Evolutionary conservation across 257 asterid species (phyloP).

Genomic region (Przewalskia tangutica): DNA sequence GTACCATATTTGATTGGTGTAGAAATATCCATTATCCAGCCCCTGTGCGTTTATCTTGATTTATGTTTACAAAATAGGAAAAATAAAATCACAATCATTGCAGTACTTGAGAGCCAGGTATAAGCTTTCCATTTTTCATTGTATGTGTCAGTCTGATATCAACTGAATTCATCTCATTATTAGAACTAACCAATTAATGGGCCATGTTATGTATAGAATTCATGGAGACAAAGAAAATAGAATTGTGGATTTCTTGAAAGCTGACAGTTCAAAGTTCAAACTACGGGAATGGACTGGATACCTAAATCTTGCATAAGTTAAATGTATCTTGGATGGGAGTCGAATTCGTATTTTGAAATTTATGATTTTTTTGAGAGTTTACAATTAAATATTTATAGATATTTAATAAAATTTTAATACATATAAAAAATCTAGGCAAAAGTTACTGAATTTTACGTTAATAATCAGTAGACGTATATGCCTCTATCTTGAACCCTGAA

Average conservation of each 20-base stretch:
- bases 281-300: neutral
- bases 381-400: too few species aligned
- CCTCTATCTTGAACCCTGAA: neutral
- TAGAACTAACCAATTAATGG: neutral
- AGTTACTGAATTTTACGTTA: neutral
- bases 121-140: neutral
- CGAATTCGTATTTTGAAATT: neutral
- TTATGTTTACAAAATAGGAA: neutral
- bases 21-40: neutral
- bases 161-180: neutral
- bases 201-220: neutral
- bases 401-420: neutral
- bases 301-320: neutral
- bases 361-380: neutral
- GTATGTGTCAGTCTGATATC: neutral
- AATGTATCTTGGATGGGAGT: neutral
- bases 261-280: neutral
- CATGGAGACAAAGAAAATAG: neutral
- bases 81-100: neutral
- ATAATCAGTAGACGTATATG: neutral
- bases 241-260: neutral
- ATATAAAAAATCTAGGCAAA: neutral
- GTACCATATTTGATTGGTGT: neutral
- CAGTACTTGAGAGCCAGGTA: neutral
- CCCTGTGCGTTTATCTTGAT: neutral